Evolutionary conservation across 208 protist genomes (phyloP).

Genomic region (Trypanosoma scelopori): DNA sequence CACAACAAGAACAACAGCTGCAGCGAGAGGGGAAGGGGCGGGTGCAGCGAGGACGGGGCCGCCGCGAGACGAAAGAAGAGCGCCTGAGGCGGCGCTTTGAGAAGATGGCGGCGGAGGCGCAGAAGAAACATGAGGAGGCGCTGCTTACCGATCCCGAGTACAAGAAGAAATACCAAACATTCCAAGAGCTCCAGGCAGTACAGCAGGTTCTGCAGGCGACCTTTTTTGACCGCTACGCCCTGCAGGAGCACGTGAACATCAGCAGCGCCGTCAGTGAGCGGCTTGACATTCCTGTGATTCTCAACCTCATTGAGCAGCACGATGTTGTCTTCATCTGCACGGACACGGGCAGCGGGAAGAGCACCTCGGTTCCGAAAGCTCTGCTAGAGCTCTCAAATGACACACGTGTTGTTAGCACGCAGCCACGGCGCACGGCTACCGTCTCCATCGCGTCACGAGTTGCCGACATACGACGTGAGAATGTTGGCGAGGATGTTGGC

Average conservation of each 20-base stretch:
- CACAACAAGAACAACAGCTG: constrained; percentile 6
- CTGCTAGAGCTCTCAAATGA: constrained; percentile 32
- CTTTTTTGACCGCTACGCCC: constrained; percentile 55
- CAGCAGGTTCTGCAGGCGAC: constrained; percentile 46
- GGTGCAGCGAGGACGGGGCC: constrained; percentile 34
- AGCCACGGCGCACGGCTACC: constrained; percentile 35
- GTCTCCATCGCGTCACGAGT: constrained; percentile 33
- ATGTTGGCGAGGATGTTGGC: constrained; percentile 34
- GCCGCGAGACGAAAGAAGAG: constrained; percentile 43
- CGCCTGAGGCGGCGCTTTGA: constrained; percentile 31
- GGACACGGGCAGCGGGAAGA: constrained; percentile 47
- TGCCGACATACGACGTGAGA: constrained; percentile 26
- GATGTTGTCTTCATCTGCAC: constrained; percentile 50
- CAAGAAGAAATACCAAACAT: constrained; percentile 62
- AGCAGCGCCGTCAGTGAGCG: constrained; percentile 53
- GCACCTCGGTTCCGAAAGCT: constrained; percentile 38
- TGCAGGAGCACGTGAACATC: constrained; percentile 48
- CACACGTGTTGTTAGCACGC: constrained; percentile 31
- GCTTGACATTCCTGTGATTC: constrained; percentile 65
- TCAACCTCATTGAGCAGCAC: constrained; percentile 43
- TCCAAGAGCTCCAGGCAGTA: constrained; percentile 57
- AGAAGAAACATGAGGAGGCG: constrained; percentile 61
- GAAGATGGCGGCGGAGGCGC: constrained; percentile 37
- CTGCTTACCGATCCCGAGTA: constrained; percentile 67
- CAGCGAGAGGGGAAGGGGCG: neutral